Conservation (phyloP, 805 yeast genomes). For the Wickerhamomyces canadensis region DNA sequence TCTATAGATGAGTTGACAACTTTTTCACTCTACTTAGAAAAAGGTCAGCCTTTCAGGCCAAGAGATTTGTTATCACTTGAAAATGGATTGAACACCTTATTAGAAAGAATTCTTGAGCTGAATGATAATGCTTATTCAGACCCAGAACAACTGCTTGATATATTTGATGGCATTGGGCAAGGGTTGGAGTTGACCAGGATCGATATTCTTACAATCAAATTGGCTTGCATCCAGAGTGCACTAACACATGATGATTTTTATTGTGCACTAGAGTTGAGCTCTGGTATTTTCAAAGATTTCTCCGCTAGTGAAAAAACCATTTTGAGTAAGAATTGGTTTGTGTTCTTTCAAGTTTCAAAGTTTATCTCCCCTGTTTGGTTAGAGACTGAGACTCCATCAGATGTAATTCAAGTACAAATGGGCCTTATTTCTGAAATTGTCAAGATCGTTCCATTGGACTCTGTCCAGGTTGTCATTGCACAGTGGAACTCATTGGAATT, state of each 20-base stretch:
- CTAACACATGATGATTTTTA: slow-evolving; percentile 56
- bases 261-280: slow-evolving; percentile 42
- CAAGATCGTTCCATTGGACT: slow-evolving; percentile 46
- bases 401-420: slow-evolving; percentile 43
- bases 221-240: slow-evolving; percentile 62
- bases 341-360: slow-evolving; percentile 71
- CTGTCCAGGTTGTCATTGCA: slow-evolving; percentile 47
- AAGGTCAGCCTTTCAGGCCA: slow-evolving; percentile 35
- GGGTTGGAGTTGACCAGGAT: slow-evolving; percentile 29
- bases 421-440: slow-evolving; percentile 48
- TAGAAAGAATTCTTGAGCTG: slow-evolving; percentile 43
- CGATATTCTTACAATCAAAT: slow-evolving; percentile 22
- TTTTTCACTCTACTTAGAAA: slow-evolving; percentile 26
- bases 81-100: slow-evolving; percentile 29
- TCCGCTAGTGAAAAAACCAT: slow-evolving; percentile 5
- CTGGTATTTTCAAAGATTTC: slow-evolving; percentile 33
- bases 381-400: slow-evolving; percentile 31
- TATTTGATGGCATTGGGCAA: slow-evolving; percentile 36
- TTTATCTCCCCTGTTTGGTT: slow-evolving; percentile 41
- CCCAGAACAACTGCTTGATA: slow-evolving; percentile 32
- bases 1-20: slow-evolving; percentile 26
- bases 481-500: slow-evolving; percentile 56
- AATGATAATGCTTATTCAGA: slow-evolving; percentile 48
- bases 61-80: slow-evolving; percentile 27
- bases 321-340: slow-evolving; percentile 49